Percentiles rank a stretch among this genome's conserved stretches.
Conservation (phyloP, 2,329 filamentous ascomycete species). For the Ilyonectria sp. region DNA sequence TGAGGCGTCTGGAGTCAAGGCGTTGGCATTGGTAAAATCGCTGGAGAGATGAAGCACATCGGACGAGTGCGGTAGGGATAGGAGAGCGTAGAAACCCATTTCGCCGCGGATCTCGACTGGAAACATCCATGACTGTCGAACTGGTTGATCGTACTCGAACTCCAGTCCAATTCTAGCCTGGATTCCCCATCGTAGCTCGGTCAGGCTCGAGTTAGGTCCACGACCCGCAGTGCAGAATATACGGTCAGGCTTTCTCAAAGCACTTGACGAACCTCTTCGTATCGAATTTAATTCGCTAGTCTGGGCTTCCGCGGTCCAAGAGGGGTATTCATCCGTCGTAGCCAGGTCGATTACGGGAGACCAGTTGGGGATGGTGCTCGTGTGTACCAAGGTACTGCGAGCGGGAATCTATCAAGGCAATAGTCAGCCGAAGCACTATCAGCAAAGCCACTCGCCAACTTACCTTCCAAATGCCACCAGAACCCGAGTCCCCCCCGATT, state of each 20-base stretch:
- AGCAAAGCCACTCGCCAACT: slow-evolving; percentile 41
- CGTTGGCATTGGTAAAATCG: slow-evolving; percentile 62
- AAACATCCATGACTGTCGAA: slow-evolving; percentile 70
- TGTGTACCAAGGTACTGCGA: slow-evolving; percentile 63
- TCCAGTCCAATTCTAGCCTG: slow-evolving; percentile 77
- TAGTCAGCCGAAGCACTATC: slow-evolving; percentile 23
- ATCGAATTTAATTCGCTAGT: slow-evolving; percentile 19
- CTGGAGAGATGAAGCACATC: slow-evolving; percentile 63
- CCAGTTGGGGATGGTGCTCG: slow-evolving; percentile 73
- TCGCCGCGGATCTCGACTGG: slow-evolving; percentile 41
- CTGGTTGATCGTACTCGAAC: slow-evolving; percentile 64
- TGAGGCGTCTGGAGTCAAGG: slow-evolving; percentile 58
- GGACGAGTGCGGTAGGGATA: slow-evolving; percentile 66
- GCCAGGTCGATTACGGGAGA: slow-evolving; percentile 70
- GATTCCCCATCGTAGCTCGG: slow-evolving; percentile 79
- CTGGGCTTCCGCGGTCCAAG: slow-evolving; percentile 37
- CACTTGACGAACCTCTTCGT: slow-evolving; percentile 31
- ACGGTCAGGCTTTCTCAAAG: slow-evolving; percentile 61
- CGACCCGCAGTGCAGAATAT: slow-evolving; percentile 79
- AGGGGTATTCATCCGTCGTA: slow-evolving; percentile 59
- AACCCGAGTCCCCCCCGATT: slow-evolving; percentile 82
- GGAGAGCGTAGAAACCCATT: slow-evolving; percentile 55
- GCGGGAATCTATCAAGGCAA: slow-evolving; percentile 62
- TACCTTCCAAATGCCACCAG: slow-evolving; percentile 83
- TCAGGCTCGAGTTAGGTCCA: slow-evolving; percentile 73